A percentile compares a stretch with the other conserved stretches of the same genome.
These are phyloP conservation scores for Penicillium psychrosexuale DNA, from an alignment of 2,329 filamentous ascomycete species.

Conservation along the genomic window DNA sequence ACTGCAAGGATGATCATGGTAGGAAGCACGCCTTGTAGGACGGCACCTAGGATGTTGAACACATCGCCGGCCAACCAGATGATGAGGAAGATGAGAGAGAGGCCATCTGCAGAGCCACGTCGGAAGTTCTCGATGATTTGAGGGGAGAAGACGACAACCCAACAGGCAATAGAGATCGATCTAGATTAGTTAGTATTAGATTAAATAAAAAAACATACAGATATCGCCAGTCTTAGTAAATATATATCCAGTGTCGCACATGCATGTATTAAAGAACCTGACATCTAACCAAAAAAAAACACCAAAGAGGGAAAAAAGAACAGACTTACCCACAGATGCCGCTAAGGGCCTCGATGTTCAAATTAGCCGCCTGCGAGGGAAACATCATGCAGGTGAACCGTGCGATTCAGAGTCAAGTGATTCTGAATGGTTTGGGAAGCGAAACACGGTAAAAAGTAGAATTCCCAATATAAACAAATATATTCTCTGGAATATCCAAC, in stretches of 20 bases:
- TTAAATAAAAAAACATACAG: not conserved
- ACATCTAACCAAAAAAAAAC: not conserved
- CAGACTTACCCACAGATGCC: slow-evolving; percentile 75
- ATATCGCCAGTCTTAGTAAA: slow-evolving; percentile 1
- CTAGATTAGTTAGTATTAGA: slow-evolving; percentile 44
- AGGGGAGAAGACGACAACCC: slow-evolving; percentile 96
- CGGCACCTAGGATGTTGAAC: slow-evolving; percentile 92
- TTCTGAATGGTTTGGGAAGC: not conserved
- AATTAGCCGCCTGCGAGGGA: slow-evolving; percentile 49
- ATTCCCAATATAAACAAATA: not conserved
- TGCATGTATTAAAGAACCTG: not conserved
- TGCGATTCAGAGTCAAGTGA: slow-evolving; percentile 8
- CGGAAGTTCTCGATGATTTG: slow-evolving; percentile 96
- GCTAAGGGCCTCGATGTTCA: slow-evolving; percentile 86
- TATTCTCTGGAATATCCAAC: not conserved
- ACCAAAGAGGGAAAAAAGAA: not conserved
- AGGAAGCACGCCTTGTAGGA: slow-evolving; percentile 84
- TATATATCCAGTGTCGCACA: not conserved
- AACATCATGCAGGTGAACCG: slow-evolving; percentile 29
- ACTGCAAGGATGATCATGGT: slow-evolving; percentile 96
- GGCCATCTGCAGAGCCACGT: slow-evolving; percentile 76
- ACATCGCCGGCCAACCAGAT: slow-evolving; percentile 93
- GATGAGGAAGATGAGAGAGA: slow-evolving; percentile 87
- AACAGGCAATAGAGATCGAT: slow-evolving; percentile 94
- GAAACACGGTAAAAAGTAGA: not conserved